Percentiles rank a stretch among this genome's conserved stretches.
Evolutionary conservation across 2,329 filamentous ascomycete genomes (phyloP).

Genomic region (Achaetomium macrosporum): DNA sequence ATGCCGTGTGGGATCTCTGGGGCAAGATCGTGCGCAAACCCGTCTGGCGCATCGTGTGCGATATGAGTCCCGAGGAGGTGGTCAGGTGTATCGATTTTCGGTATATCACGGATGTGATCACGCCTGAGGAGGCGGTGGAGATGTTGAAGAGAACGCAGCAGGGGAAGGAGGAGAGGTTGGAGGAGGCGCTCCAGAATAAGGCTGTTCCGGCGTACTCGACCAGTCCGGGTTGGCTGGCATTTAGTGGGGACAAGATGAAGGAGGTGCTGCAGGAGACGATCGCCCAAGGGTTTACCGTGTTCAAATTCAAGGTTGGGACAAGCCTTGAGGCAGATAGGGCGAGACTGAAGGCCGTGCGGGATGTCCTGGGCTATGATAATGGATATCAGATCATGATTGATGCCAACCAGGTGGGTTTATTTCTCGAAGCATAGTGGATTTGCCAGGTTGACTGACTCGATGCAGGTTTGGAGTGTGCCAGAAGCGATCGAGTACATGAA

Average conservation of each 20-base stretch:
- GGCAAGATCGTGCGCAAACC: slow-evolving; percentile 80
- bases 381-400: slow-evolving; percentile 89
- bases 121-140: slow-evolving; percentile 71
- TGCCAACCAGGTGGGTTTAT: slow-evolving; percentile 85
- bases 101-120: slow-evolving; percentile 91
- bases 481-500: slow-evolving; percentile 87
- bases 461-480: slow-evolving; percentile 47
- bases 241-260: slow-evolving; percentile 82
- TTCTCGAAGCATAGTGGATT: too few species aligned
- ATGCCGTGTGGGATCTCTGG: slow-evolving; percentile 95
- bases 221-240: slow-evolving; percentile 86
- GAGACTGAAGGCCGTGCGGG: slow-evolving; percentile 66
- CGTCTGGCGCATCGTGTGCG: slow-evolving; percentile 82
- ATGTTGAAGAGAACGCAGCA: slow-evolving; percentile 61
- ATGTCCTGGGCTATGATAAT: slow-evolving; percentile 74
- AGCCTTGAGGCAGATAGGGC: slow-evolving; percentile 65
- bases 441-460: too few species aligned
- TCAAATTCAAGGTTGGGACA: slow-evolving; percentile 85
- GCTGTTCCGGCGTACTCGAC: slow-evolving; percentile 91
- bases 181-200: slow-evolving; percentile 64
- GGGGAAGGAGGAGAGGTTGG: slow-evolving; percentile 64
- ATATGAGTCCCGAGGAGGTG: slow-evolving; percentile 84
- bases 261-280: slow-evolving; percentile 67
- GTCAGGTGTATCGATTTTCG: slow-evolving; percentile 88
- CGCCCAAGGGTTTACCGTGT: slow-evolving; percentile 70